These are phyloP conservation scores for Linnemannia hyalina DNA, from an alignment of 192 early-diverging fungal genomes.

Conservation along the genomic window DNA sequence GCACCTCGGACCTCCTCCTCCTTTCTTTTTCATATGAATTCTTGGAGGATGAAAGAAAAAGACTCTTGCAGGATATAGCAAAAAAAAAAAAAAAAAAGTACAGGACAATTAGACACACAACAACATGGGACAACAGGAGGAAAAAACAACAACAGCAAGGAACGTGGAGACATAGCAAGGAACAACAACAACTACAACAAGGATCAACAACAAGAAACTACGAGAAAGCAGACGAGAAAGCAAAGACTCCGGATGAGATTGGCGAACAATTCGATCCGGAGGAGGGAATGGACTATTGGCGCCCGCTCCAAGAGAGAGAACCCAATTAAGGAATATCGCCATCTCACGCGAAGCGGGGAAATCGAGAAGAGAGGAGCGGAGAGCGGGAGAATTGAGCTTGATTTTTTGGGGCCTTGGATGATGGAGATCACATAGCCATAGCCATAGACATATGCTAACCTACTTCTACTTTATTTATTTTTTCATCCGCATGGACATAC, in stretches of 20 bases:
- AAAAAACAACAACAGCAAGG: not conserved
- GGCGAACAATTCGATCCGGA: too few relatives aligned
- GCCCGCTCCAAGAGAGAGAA: not conserved
- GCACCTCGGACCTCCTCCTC: not conserved
- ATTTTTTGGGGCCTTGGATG: not conserved
- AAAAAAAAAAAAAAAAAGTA: not conserved
- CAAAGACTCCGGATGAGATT: too few relatives aligned
- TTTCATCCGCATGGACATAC: constrained; percentile 10
- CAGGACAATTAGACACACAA: not conserved
- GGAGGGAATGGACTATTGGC: not conserved
- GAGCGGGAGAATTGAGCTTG: not conserved
- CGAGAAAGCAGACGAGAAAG: too few relatives aligned
- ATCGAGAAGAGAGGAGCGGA: not conserved
- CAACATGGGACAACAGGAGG: not conserved
- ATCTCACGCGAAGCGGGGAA: constrained; percentile 8
- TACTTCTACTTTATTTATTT: not conserved
- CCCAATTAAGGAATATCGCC: not conserved
- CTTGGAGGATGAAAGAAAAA: not conserved
- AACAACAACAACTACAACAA: too few relatives aligned
- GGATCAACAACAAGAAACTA: too few relatives aligned
- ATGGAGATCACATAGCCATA: not conserved
- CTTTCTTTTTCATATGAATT: not conserved
- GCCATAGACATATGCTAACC: not conserved
- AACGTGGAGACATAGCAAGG: too few relatives aligned
- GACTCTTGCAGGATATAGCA: not conserved